These are phyloP conservation scores for Persicaria maculosa DNA, from an alignment of 148 eudicot species.

Conservation along the genomic window DNA sequence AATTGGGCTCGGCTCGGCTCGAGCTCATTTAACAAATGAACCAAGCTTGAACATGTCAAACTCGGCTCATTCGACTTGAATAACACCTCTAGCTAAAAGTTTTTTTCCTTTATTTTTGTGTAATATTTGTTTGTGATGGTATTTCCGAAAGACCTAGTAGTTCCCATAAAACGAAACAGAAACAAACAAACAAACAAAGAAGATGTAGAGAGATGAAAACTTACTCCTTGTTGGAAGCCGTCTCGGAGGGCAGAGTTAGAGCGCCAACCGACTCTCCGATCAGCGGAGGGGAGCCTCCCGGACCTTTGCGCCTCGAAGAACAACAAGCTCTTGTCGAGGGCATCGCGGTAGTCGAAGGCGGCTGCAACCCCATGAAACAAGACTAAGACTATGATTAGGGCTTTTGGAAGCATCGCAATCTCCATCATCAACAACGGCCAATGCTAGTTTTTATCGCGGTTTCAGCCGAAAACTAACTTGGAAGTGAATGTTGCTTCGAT, in stretches of 20 bases:
- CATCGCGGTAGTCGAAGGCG: constrained; percentile 53
- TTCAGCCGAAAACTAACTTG: background rate
- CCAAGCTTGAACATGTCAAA: too few relatives aligned
- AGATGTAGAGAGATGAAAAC: background rate
- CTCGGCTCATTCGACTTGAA: too few relatives aligned
- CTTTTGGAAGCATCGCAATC: background rate
- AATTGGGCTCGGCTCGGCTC: too few relatives aligned
- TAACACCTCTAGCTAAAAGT: too few relatives aligned
- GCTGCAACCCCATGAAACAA: background rate
- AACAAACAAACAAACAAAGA: background rate
- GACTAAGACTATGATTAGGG: background rate
- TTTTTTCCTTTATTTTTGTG: too few relatives aligned
- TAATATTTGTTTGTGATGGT: too few relatives aligned
- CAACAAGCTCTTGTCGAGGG: constrained; percentile 59
- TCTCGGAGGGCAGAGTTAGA: constrained; percentile 59
- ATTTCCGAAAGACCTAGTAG: too few relatives aligned
- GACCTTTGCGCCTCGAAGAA: constrained; percentile 92
- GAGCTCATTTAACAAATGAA: too few relatives aligned
- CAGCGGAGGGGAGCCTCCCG: constrained; percentile 41
- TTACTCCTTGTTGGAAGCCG: constrained; percentile 61
- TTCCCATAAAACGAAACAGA: too few relatives aligned
- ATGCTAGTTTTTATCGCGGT: background rate
- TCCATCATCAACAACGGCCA: background rate
- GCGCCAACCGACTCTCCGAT: constrained; percentile 66
- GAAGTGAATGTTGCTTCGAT: background rate